A percentile compares a stretch with the other conserved stretches of the same genome.
These are phyloP conservation scores for Xylaria hypoxylon DNA, from an alignment of 2,329 filamentous ascomycete genomes.

Conservation along the genomic window DNA sequence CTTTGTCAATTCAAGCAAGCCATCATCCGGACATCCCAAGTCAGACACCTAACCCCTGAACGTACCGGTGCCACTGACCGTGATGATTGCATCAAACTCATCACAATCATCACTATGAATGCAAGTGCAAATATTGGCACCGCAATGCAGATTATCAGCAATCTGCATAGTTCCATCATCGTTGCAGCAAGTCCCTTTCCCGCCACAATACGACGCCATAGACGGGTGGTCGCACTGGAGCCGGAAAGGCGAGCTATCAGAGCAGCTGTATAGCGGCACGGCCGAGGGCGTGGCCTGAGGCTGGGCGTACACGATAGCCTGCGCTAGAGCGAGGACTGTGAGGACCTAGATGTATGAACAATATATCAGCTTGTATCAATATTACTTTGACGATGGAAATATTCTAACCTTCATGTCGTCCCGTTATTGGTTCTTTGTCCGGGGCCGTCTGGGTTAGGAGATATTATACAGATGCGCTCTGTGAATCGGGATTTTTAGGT, in stretches of 20 bases:
- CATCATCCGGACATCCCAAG: too few relatives aligned
- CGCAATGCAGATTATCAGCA: slow-evolving; percentile 20
- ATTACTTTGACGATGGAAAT: not conserved
- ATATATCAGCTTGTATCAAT: not conserved
- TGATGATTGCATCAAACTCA: slow-evolving; percentile 1
- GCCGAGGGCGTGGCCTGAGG: not conserved
- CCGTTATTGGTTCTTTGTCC: not conserved
- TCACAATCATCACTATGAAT: too few relatives aligned
- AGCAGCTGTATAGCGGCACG: slow-evolving; percentile 11
- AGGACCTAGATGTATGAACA: not conserved
- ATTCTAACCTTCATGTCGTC: not conserved
- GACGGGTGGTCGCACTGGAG: slow-evolving; percentile 21
- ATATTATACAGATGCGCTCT: not conserved
- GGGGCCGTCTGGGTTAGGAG: not conserved
- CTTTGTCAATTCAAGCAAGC: too few relatives aligned
- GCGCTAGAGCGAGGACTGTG: not conserved
- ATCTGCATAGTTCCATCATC: slow-evolving; percentile 9
- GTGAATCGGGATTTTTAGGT: too few relatives aligned
- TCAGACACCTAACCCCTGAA: not conserved
- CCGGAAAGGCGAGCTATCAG: slow-evolving; percentile 1
- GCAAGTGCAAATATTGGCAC: slow-evolving; percentile 18
- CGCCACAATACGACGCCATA: slow-evolving; percentile 16
- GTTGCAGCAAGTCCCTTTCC: slow-evolving; percentile 14
- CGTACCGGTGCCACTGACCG: not conserved
- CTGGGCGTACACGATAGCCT: not conserved